Evolutionary conservation across 2,329 filamentous ascomycete species (phyloP), one percentile per base, ranked within the genome.

Genomic region (Alternaria viburni): DNA sequence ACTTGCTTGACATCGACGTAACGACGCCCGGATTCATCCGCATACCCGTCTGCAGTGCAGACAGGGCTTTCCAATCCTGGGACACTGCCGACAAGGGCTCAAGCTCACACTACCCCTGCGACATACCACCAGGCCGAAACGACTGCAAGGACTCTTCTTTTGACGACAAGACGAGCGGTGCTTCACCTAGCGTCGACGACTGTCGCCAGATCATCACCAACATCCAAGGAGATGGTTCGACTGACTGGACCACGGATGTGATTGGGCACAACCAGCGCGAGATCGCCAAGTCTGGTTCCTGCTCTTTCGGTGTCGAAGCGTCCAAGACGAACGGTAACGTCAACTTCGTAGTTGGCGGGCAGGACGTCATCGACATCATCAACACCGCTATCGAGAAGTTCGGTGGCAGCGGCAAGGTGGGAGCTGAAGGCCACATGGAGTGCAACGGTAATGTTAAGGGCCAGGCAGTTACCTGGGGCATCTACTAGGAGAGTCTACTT

Each of bases 301-400:
- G 59, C 44, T 26, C 43, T 17, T 61, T 61, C 23, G 28, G 59
- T 23, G 36, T 61, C 17, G 30, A 54, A 28, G 51, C 50, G n/a
- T 17, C 8, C 21, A 50, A 55, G 30, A 50, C 21, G 19, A 49
- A 55, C 23, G 58, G 58, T 17, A 55, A 54, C 28, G 51, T 55
- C 15, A 36, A 55, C 21, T 61, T 61, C 10, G 21, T 30, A 25
- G 51, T 55, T 17, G 51, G 58, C 17, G 58, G 50, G 7, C 58
- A 61, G 28, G 58, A 61, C 49, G 43, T 61, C 13, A 61, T 55
- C 49, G 51, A 61, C 49, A 25, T 61, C 21, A 61, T 61, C 19
- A 61, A 46, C 46, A 36, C 17, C n/a, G 25, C 54, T 44, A 57
- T 61, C 25, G 36, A 62, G 36, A 32, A 58, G 54, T 62, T 57